Conservation (phyloP, 78 protist species). For the Pigoraptor vietnamica region DNA sequence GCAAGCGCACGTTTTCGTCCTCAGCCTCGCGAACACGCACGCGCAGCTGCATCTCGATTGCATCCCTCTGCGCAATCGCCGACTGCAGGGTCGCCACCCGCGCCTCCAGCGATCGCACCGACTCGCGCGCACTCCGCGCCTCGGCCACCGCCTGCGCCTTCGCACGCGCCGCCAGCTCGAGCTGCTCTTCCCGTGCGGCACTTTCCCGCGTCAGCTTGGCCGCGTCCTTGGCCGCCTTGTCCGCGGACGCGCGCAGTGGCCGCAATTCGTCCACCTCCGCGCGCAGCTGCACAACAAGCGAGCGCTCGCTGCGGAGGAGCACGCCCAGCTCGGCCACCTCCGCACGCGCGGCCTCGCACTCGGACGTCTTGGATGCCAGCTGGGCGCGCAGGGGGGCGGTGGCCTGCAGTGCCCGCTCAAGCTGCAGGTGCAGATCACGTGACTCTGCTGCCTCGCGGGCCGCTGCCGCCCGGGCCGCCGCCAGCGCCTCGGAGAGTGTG, state of each 20-base stretch:
- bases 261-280: background rate
- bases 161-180: background rate
- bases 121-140: background rate
- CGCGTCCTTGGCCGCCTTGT: background rate
- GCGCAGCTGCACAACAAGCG: background rate
- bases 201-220: background rate
- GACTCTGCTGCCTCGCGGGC: background rate
- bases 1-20: background rate
- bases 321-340: background rate
- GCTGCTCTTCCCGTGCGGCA: background rate
- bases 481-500: background rate
- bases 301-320: background rate
- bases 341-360: background rate
- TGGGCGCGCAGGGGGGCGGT: background rate
- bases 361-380: background rate
- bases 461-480: background rate
- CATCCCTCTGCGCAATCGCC: background rate
- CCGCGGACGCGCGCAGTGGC: background rate
- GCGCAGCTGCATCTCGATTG: background rate
- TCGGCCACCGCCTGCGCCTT: background rate
- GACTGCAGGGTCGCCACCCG: background rate
- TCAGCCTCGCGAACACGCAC: background rate
- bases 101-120: too few species aligned
- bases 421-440: background rate
- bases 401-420: background rate